These are phyloP conservation scores for Phoenix dactylifera DNA, from an alignment of 176 grass and related monocot species.

Conservation along the genomic window DNA sequence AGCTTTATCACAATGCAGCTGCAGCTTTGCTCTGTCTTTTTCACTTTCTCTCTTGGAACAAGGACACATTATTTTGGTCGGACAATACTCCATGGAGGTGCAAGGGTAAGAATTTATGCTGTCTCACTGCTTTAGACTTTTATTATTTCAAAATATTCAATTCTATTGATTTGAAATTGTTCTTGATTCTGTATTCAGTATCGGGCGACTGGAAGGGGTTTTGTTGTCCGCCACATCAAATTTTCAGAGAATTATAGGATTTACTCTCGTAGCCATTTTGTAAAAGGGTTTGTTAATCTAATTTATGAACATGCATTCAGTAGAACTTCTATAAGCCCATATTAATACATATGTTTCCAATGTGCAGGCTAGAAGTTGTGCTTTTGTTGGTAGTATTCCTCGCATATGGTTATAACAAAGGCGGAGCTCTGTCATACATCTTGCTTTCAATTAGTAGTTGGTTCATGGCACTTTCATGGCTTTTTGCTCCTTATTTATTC, in stretches of 20 bases:
- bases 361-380: slow-evolving; percentile 76
- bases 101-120: slow-evolving; percentile 39
- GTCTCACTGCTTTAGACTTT: too few species aligned
- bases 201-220: slow-evolving; percentile 79
- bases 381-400: slow-evolving; percentile 62
- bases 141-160: too few species aligned
- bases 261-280: slow-evolving; percentile 89
- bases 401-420: slow-evolving; percentile 69
- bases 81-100: slow-evolving; percentile 89
- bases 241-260: slow-evolving; percentile 93
- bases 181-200: slow-evolving; percentile 43
- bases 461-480: slow-evolving; percentile 85
- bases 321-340: neutral
- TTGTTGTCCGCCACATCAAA: slow-evolving; percentile 80
- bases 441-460: slow-evolving; percentile 95
- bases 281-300: slow-evolving; percentile 67
- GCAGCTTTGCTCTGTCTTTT: slow-evolving; percentile 86
- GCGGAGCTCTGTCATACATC: slow-evolving; percentile 85
- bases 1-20: slow-evolving; percentile 87
- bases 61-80: slow-evolving; percentile 90
- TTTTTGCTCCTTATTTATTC: slow-evolving; percentile 92
- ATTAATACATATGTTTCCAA: slow-evolving; percentile 15
- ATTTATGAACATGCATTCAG: slow-evolving; percentile 3
- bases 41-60: slow-evolving; percentile 94
- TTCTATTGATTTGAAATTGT: neutral